Base-by-base conservation (phyloP, 768 basidiomycete species). In the Suillus variegatus region DNA sequence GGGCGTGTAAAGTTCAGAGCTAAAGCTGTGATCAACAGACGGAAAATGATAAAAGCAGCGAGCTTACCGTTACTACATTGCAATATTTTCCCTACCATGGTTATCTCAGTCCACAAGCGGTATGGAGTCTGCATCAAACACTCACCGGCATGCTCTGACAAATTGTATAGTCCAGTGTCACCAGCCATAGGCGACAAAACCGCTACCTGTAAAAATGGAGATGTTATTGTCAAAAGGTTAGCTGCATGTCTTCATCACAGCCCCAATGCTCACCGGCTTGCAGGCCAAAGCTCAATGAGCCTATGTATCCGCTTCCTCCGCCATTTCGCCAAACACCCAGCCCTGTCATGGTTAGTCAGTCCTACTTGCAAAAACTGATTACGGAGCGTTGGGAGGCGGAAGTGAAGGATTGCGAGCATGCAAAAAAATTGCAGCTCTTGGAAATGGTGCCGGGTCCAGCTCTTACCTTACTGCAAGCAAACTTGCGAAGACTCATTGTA, bases 161-260 rank as follows among this genome's bases (percentile, higher is more conserved):
- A 49, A 52, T 16, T 52, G 51, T 52, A 52, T 28, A 52, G 51
- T 52, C 51, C 51, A 4, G 25, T 8, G 14, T 52, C 51, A 8
- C 51, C 51, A 52, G 51, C 51, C 51, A 52, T 51, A 51, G 49
- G 49, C 49, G 3, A 51, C 49, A 51, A 52, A 52, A 52, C 6
- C 0, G 8, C 51, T 52, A 28, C 14, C 14, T 3, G 14, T 52
- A 52, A 52, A 52, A 52, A 52, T 52, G 51, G 51, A 52, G 4
- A 28, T 52, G 7, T 52, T 52, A 52, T 16, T 28, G 14, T 52
- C 51, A 52, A 52, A 52, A 52, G 51, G 51, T 52, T 52, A 52
- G 51, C 7, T 52, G 51, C 51, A 52, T 28, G 25, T 52, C 25
- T n/a, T n/a, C n/a, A n/a, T n/a, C n/a, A n/a, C n/a, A n/a, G n/a